Evolutionary conservation across 805 yeast genomes (phyloP).

Genomic region (Hermanozyma aechmeae): DNA sequence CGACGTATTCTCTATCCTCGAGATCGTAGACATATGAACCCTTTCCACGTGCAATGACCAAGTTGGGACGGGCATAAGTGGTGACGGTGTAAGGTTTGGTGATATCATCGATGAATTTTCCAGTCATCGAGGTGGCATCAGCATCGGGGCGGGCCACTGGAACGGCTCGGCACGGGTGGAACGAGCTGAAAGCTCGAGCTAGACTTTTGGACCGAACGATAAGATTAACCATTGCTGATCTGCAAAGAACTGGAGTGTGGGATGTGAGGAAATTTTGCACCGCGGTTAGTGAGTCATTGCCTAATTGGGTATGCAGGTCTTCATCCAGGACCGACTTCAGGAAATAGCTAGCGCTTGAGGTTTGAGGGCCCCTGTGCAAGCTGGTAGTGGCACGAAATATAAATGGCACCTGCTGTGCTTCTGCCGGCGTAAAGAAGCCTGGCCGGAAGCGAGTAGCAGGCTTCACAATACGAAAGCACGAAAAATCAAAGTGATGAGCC

Average conservation of each 20-base stretch:
- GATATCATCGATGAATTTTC: constrained; percentile 34
- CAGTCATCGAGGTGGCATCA: constrained; percentile 21
- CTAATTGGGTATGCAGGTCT: too few species aligned
- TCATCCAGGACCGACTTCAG: too few species aligned
- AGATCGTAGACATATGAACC: constrained; percentile 79
- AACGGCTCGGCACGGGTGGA: constrained; percentile 1
- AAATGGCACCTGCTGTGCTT: too few species aligned
- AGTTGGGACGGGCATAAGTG: constrained; percentile 70
- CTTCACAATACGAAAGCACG: too few species aligned
- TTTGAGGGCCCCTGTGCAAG: too few species aligned
- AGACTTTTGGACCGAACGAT: constrained; percentile 1
- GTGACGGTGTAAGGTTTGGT: constrained; percentile 54
- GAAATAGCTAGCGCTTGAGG: too few species aligned
- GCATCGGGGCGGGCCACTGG: constrained; percentile 20
- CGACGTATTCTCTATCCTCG: constrained; percentile 70
- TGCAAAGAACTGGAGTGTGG: not conserved
- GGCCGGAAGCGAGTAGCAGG: too few species aligned
- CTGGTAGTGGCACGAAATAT: too few species aligned
- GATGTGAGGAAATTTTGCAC: constrained; percentile 8
- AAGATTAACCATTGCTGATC: constrained; percentile 2
- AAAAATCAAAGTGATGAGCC: too few species aligned
- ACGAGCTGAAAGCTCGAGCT: not conserved
- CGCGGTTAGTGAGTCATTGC: constrained; percentile 13
- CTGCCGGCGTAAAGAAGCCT: too few species aligned
- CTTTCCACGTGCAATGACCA: constrained; percentile 71